Conservation (phyloP, 2,329 filamentous ascomycete genomes). For the Pseudogymnoascus sp. region DNA sequence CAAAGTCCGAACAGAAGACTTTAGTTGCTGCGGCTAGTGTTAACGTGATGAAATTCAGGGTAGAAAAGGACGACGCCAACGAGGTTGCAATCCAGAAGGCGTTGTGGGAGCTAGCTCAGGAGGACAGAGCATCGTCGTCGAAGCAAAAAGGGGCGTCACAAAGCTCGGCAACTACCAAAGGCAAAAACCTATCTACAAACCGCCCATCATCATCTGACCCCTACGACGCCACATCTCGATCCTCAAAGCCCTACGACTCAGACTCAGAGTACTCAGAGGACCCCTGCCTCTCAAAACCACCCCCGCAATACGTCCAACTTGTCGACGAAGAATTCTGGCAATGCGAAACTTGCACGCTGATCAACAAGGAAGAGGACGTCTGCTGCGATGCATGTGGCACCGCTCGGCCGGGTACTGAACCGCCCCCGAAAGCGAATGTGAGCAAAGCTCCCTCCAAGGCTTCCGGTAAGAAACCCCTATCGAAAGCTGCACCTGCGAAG, state of each 20-base stretch:
- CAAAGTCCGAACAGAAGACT: conserved; percentile 57
- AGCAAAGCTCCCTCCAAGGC: neutral
- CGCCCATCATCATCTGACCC: neutral
- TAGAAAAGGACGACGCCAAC: conserved; percentile 83
- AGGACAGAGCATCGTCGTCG: conserved; percentile 56
- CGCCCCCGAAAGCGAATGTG: neutral
- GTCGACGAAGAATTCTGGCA: conserved; percentile 40
- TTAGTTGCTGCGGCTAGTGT: conserved; percentile 56
- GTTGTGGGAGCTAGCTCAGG: conserved; percentile 76
- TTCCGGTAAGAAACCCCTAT: neutral
- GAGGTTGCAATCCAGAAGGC: conserved; percentile 80
- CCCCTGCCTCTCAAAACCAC: conserved; percentile 10
- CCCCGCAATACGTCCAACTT: conserved; percentile 28
- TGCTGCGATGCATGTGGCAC: conserved; percentile 52
- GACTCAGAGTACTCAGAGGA: conserved; percentile 6
- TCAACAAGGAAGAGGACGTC: conserved; percentile 52
- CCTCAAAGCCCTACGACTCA: conserved; percentile 23
- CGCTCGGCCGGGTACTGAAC: neutral
- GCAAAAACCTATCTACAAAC: neutral
- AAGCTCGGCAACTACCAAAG: conserved; percentile 41
- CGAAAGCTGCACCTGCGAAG: neutral
- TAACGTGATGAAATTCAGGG: conserved; percentile 74
- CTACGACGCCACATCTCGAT: conserved; percentile 26
- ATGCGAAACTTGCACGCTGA: conserved; percentile 54
- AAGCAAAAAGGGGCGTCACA: conserved; percentile 29